Evolutionary conservation across 768 basidiomycete species (phyloP).

Genomic region (Lentinula boryana): DNA sequence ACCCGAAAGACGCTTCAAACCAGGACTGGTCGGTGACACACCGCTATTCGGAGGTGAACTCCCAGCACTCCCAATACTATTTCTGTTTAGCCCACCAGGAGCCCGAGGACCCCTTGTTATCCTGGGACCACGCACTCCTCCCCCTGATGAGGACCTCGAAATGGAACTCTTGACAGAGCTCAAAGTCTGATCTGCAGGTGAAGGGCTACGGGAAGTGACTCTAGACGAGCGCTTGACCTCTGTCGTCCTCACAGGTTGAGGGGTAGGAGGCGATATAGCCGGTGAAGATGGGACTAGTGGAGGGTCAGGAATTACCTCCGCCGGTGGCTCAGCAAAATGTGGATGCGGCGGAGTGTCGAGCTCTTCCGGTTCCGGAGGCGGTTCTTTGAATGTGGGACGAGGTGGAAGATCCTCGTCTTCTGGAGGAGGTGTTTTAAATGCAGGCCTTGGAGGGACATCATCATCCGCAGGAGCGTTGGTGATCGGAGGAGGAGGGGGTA

Average conservation of each 20-base stretch:
- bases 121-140: slow-evolving; percentile 42
- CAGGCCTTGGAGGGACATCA: slow-evolving; percentile 6
- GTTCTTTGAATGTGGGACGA: slow-evolving; percentile 50
- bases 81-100: slow-evolving; percentile 33
- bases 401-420: slow-evolving; percentile 24
- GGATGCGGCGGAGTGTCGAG: slow-evolving; percentile 38
- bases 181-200: slow-evolving; percentile 21
- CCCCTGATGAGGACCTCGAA: slow-evolving; percentile 16
- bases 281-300: slow-evolving; percentile 18
- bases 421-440: slow-evolving; percentile 10
- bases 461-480: background rate
- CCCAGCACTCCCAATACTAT: slow-evolving; percentile 27
- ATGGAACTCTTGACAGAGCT: slow-evolving; percentile 13
- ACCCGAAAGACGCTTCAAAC: slow-evolving; percentile 42
- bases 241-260: slow-evolving; percentile 22
- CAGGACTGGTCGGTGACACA: slow-evolving; percentile 29
- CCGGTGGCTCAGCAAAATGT: slow-evolving; percentile 31
- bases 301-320: slow-evolving; percentile 17
- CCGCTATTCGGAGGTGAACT: slow-evolving; percentile 18
- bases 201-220: slow-evolving; percentile 35
- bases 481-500: background rate
- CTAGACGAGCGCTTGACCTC: slow-evolving; percentile 29
- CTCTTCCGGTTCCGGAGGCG: slow-evolving; percentile 29
- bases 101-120: slow-evolving; percentile 41
- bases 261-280: slow-evolving; percentile 47